These are phyloP conservation scores for Xylariales sp. DNA, from an alignment of 2,329 filamentous ascomycete genomes.

Conservation along the genomic window DNA sequence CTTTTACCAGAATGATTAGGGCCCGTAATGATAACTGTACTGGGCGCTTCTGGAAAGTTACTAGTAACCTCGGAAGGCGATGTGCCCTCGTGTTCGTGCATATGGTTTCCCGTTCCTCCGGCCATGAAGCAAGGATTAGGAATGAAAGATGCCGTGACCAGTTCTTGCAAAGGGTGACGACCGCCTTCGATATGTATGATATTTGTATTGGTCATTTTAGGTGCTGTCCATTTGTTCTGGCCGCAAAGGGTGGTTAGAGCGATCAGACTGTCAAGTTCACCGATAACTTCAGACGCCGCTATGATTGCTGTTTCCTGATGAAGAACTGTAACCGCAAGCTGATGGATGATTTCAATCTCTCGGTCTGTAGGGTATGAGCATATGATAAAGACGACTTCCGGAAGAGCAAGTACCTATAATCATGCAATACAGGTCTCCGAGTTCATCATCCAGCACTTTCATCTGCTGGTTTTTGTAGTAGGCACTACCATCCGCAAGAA, in stretches of 20 bases:
- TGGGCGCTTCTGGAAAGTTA: slow-evolving; percentile 58
- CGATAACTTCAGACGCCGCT: slow-evolving; percentile 80
- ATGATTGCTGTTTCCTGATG: slow-evolving; percentile 74
- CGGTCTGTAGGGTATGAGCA: slow-evolving; percentile 65
- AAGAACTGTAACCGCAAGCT: slow-evolving; percentile 77
- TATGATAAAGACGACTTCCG: background rate
- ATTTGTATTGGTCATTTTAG: slow-evolving; percentile 76
- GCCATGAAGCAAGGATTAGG: slow-evolving; percentile 80
- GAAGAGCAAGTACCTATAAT: slow-evolving; percentile 75
- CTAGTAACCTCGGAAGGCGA: slow-evolving; percentile 25
- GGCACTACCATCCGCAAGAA: slow-evolving; percentile 74
- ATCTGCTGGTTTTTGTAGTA: slow-evolving; percentile 92
- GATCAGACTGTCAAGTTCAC: slow-evolving; percentile 86
- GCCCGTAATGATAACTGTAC: slow-evolving; percentile 84
- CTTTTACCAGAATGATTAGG: slow-evolving; percentile 98
- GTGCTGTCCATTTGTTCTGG: slow-evolving; percentile 77
- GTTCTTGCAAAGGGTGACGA: slow-evolving; percentile 87
- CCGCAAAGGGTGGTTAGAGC: slow-evolving; percentile 82
- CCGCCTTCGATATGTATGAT: slow-evolving; percentile 80
- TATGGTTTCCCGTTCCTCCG: slow-evolving; percentile 63
- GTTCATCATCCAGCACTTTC: slow-evolving; percentile 80
- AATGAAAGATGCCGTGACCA: slow-evolving; percentile 82
- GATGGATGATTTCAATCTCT: slow-evolving; percentile 89
- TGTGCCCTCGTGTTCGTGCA: slow-evolving; percentile 33
- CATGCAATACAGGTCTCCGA: slow-evolving; percentile 85